Conservation (phyloP, 805 yeast genomes). For the Ogataea chonburiensis region DNA sequence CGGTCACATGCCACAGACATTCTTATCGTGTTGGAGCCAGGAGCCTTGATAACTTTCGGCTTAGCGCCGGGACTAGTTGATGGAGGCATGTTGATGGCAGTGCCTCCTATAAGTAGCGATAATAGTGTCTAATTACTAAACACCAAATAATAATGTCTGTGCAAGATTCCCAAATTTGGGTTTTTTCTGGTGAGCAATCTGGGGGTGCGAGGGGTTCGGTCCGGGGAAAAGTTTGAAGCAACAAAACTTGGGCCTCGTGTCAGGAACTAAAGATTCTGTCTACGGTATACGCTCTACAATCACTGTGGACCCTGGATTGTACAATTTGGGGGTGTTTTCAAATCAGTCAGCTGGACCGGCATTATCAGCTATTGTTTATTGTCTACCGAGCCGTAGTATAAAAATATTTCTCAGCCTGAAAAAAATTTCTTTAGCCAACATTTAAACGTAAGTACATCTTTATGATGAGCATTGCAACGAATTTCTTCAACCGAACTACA, state of each 20-base stretch:
- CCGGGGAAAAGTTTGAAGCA: slow-evolving; percentile 1
- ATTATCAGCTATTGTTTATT: neutral
- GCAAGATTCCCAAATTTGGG: slow-evolving; percentile 1
- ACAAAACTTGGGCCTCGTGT: no score
- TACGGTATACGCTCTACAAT: no score
- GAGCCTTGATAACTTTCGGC: slow-evolving; percentile 59
- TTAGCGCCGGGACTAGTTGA: slow-evolving; percentile 14
- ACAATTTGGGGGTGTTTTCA: no score
- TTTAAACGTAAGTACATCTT: slow-evolving; percentile 11
- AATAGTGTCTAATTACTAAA: no score
- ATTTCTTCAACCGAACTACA: slow-evolving; percentile 38
- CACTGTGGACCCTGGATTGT: no score
- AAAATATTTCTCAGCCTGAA: slow-evolving; percentile 1
- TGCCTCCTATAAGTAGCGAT: no score
- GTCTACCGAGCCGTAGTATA: neutral
- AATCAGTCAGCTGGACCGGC: no score
- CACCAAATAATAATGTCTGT: neutral
- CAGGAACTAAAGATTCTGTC: no score
- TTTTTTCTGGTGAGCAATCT: slow-evolving; percentile 9
- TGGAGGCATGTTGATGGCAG: slow-evolving; percentile 3
- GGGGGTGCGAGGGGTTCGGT: slow-evolving; percentile 12
- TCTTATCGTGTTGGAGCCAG: slow-evolving; percentile 63
- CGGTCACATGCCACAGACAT: slow-evolving; percentile 92
- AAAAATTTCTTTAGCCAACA: slow-evolving; percentile 3
- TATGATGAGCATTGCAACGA: slow-evolving; percentile 36